Percentiles rank a stretch among this genome's conserved stretches.
Conservation (phyloP, 331 rosid genomes). For the Cucumis variabilis region DNA sequence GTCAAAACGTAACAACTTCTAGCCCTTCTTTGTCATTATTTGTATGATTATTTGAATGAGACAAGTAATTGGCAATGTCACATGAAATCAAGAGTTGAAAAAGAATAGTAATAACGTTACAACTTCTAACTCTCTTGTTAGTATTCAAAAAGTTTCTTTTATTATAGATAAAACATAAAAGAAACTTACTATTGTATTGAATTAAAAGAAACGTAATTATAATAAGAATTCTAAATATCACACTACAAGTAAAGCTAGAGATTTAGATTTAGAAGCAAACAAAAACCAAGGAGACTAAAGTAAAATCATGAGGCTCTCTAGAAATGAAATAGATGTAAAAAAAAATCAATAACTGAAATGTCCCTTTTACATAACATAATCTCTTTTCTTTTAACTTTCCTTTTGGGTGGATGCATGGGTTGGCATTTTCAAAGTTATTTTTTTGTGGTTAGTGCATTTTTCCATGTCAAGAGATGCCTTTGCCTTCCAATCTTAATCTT, state of each 20-base stretch:
- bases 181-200: no score
- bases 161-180: neutral
- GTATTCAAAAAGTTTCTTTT: neutral
- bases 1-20: no score
- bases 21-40: no score
- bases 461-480: neutral
- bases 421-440: neutral
- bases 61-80: no score
- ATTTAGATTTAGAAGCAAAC: neutral
- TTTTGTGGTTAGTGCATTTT: neutral
- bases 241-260: no score
- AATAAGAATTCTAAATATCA: no score
- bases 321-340: neutral
- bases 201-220: no score
- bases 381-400: neutral
- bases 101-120: no score
- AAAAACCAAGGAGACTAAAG: neutral
- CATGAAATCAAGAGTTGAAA: no score
- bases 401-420: constrained; percentile 9
- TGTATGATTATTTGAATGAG: no score
- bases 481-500: neutral
- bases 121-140: no score
- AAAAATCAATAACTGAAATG: neutral
- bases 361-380: constrained; percentile 28
- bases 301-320: neutral